Conservation (phyloP, 2,329 filamentous ascomycete genomes). For the Tolypocladium paradoxum region DNA sequence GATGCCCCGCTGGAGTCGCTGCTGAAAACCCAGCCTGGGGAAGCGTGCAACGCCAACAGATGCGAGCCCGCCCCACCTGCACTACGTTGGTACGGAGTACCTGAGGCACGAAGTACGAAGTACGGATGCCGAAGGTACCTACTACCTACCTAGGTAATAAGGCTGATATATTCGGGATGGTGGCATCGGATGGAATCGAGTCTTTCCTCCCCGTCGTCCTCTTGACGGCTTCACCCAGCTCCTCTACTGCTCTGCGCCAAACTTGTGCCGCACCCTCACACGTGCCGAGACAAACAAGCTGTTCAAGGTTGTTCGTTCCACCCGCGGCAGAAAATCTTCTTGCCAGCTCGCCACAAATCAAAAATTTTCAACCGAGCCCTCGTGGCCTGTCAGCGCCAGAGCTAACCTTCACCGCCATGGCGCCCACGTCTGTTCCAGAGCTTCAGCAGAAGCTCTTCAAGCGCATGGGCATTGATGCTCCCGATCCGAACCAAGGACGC, state of each 20-base stretch:
- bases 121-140: too few relatives aligned
- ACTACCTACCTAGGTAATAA: neutral
- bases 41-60: neutral
- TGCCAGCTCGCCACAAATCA: neutral
- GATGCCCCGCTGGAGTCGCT: neutral
- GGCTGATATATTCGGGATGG: neutral
- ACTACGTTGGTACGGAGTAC: too few relatives aligned
- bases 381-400: neutral
- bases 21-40: neutral
- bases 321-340: neutral
- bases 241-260: neutral
- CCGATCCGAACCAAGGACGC: conserved; percentile 7
- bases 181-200: neutral
- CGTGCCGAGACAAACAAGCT: neutral
- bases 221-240: neutral
- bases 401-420: conserved; percentile 6
- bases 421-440: conserved; percentile 17
- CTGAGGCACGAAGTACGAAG: too few relatives aligned
- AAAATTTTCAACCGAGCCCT: neutral
- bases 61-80: neutral
- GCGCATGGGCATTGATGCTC: conserved; percentile 22
- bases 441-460: conserved; percentile 27
- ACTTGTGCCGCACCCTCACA: neutral
- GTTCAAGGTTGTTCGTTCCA: neutral
- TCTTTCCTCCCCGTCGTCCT: neutral